A percentile compares a stretch with the other conserved stretches of the same genome.
Evolutionary conservation across 371 early-diverging fungal species (phyloP).

Genomic region (Mucor irregularis): DNA sequence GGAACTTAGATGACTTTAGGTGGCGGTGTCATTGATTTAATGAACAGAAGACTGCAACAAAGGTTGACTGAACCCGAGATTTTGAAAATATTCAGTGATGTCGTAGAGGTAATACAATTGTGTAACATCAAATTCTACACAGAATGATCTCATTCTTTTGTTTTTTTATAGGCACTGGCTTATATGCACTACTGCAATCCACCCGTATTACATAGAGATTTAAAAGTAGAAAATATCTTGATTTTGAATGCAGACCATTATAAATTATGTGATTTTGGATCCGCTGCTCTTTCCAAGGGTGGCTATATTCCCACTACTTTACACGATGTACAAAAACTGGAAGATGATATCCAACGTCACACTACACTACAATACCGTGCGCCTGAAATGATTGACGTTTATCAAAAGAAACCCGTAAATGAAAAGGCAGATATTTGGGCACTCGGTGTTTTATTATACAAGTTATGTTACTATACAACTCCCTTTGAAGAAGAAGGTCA

Average conservation of each 20-base stretch:
- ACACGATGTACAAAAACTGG: slow-evolving; percentile 71
- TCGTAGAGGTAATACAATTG: slow-evolving; percentile 62
- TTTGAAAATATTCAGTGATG: slow-evolving; percentile 81
- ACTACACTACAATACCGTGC: slow-evolving; percentile 94
- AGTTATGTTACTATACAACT: slow-evolving; percentile 83
- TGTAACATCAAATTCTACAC: not conserved
- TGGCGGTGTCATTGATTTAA: slow-evolving; percentile 84
- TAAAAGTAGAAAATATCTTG: slow-evolving; percentile 82
- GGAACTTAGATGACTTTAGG: slow-evolving; percentile 19
- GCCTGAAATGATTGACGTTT: slow-evolving; percentile 92
- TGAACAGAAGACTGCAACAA: slow-evolving; percentile 76
- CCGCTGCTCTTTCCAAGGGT: slow-evolving; percentile 68
- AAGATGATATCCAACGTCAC: slow-evolving; percentile 85
- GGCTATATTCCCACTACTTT: slow-evolving; percentile 56
- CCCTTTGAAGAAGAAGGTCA: slow-evolving; percentile 91
- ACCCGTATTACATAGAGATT: slow-evolving; percentile 81
- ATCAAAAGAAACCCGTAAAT: slow-evolving; percentile 75
- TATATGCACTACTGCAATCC: slow-evolving; percentile 83
- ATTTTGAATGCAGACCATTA: slow-evolving; percentile 57
- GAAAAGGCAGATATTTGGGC: slow-evolving; percentile 89
- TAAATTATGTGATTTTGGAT: slow-evolving; percentile 95
- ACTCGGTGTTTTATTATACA: slow-evolving; percentile 89
- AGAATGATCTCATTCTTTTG: not conserved
- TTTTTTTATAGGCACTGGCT: slow-evolving; percentile 73
- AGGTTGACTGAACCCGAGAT: slow-evolving; percentile 82